Evolutionary conservation across 768 basidiomycete genomes (phyloP).

Genomic region (Kwoniella heveanensis): DNA sequence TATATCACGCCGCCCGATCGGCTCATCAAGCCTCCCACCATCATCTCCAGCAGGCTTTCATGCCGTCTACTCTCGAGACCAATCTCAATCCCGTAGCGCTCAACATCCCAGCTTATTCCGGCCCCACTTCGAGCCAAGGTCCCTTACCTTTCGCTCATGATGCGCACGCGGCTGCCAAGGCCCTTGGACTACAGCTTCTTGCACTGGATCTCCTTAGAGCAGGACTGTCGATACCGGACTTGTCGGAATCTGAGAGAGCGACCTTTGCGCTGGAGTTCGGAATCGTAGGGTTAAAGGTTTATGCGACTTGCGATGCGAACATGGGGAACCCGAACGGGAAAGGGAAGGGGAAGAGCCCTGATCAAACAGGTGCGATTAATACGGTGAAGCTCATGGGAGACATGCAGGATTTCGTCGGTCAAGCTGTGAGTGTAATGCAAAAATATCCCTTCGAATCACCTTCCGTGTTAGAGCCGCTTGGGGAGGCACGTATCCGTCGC

Average conservation of each 20-base stretch:
- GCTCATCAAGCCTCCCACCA: slow-evolving; percentile 31
- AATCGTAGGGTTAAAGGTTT: slow-evolving; percentile 34
- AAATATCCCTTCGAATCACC: no score
- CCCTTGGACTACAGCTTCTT: slow-evolving; percentile 27
- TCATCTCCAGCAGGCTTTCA: slow-evolving; percentile 41
- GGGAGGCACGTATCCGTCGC: no score
- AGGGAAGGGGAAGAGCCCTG: slow-evolving; percentile 15
- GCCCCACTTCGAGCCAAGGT: not conserved
- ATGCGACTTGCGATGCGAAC: slow-evolving; percentile 1
- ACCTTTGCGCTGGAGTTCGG: slow-evolving; percentile 40
- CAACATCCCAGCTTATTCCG: not conserved
- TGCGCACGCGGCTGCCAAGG: slow-evolving; percentile 21
- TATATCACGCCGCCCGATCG: slow-evolving; percentile 39
- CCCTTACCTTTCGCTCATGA: slow-evolving; percentile 21
- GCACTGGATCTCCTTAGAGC: slow-evolving; percentile 35
- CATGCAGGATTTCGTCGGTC: slow-evolving; percentile 25
- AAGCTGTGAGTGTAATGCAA: slow-evolving; percentile 23
- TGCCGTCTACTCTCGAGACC: slow-evolving; percentile 21
- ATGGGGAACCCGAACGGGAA: slow-evolving; percentile 1
- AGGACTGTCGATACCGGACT: slow-evolving; percentile 24
- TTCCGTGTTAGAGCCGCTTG: no score
- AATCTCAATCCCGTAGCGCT: not conserved
- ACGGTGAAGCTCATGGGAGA: slow-evolving; percentile 18
- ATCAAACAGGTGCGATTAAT: slow-evolving; percentile 1
- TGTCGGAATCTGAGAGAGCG: slow-evolving; percentile 38